phyloP scores from a whole-genome alignment of 305 asterid species.

The Euphrasia arctica region DNA sequence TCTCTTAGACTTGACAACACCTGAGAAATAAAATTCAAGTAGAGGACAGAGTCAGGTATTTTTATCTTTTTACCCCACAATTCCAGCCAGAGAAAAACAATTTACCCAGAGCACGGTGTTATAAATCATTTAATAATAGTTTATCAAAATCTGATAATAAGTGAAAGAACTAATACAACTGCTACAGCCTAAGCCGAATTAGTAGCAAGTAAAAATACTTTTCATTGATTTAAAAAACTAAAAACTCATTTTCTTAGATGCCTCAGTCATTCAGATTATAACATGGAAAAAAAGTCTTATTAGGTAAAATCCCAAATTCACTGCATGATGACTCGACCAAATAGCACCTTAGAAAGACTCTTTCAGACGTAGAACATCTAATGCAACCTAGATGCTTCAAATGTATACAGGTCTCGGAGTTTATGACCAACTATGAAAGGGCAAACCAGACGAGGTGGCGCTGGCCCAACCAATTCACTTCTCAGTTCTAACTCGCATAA shows the following conservation, averaged over 20 bases:
- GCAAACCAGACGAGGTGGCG: too few relatives aligned
- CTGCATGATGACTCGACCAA: too few relatives aligned
- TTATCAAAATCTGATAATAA: background rate
- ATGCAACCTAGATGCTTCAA: background rate
- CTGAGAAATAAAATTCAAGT: slow-evolving; percentile 37
- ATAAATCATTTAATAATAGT: background rate
- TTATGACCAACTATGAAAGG: too few relatives aligned
- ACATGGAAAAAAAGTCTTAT: too few relatives aligned
- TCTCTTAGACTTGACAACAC: slow-evolving; percentile 78
- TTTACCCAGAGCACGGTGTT: background rate
- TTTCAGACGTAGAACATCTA: background rate
- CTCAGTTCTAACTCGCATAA: background rate
- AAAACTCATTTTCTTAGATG: slow-evolving; percentile 1
- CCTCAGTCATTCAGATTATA: background rate
- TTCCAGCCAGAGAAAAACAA: background rate
- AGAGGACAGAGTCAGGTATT: background rate
- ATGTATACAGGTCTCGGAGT: background rate
- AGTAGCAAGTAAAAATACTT: background rate
- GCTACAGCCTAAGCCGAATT: background rate
- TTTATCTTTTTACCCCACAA: too few relatives aligned
- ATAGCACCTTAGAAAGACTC: background rate
- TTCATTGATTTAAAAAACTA: background rate
- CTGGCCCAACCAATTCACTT: background rate
- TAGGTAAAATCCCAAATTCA: too few relatives aligned
- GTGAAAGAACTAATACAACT: background rate